phyloP scores from a whole-genome alignment of 768 basidiomycete species.

The Tubosaeta sp. region DNA sequence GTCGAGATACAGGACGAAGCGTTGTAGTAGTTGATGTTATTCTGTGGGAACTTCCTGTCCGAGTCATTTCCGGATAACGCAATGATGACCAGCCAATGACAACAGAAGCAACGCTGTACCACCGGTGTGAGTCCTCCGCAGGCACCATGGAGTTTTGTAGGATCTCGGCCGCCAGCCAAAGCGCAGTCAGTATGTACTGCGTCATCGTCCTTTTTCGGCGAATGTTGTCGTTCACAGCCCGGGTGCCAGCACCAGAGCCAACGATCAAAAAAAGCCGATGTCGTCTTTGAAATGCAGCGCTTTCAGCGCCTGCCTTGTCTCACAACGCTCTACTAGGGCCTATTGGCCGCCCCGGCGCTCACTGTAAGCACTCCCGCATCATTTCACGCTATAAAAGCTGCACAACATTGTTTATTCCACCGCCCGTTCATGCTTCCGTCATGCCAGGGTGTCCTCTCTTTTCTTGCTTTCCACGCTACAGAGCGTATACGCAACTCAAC shows the following conservation, averaged over 20 bases:
- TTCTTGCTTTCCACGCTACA: slow-evolving; percentile 31
- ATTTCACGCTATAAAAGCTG: slow-evolving; percentile 24
- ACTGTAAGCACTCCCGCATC: slow-evolving; percentile 13
- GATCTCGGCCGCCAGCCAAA: not conserved
- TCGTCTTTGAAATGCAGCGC: slow-evolving; percentile 20
- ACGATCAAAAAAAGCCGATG: slow-evolving; percentile 28
- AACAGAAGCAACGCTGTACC: no score
- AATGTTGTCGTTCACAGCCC: slow-evolving; percentile 7
- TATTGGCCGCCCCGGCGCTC: slow-evolving; percentile 18
- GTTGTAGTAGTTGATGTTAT: no score
- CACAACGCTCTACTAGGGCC: slow-evolving; percentile 23
- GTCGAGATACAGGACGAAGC: no score
- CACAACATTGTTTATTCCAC: not conserved
- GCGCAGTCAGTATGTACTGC: not conserved
- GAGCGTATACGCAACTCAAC: slow-evolving; percentile 31
- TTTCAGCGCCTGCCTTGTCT: slow-evolving; percentile 12
- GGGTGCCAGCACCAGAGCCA: slow-evolving; percentile 2
- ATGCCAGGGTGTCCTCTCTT: slow-evolving; percentile 31
- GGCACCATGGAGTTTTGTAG: no score
- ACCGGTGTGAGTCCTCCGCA: no score
- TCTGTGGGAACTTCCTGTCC: no score
- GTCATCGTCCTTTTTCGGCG: slow-evolving; percentile 10
- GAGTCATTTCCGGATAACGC: no score
- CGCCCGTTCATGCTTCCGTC: slow-evolving; percentile 9
- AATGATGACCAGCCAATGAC: no score